phyloP scores from a whole-genome alignment of 805 yeast genomes.

The Candida broadrunensis region DNA sequence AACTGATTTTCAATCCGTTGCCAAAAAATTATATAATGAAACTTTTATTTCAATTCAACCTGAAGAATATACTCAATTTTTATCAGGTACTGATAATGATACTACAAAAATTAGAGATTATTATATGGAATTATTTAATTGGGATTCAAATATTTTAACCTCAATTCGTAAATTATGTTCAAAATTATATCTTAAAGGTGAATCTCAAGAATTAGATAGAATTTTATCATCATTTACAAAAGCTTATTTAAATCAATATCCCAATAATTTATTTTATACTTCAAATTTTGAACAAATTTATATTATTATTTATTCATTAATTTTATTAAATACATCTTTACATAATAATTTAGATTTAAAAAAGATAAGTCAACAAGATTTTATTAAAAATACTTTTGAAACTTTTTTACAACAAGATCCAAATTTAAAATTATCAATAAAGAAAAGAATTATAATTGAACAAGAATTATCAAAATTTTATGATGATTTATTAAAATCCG shows the following conservation, averaged over 20 bases:
- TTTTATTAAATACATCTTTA: slow-evolving; percentile 73
- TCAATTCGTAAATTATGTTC: slow-evolving; percentile 62
- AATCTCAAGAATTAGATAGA: slow-evolving; percentile 77
- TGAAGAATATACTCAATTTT: slow-evolving; percentile 42
- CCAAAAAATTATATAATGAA: slow-evolving; percentile 33
- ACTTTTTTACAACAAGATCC: slow-evolving; percentile 39
- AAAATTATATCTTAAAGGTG: slow-evolving; percentile 72
- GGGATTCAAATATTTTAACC: slow-evolving; percentile 50
- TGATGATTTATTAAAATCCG: slow-evolving; percentile 37
- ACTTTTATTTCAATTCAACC: slow-evolving; percentile 42
- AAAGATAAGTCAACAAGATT: slow-evolving; percentile 39
- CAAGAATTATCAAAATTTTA: slow-evolving; percentile 44
- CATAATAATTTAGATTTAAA: slow-evolving; percentile 48
- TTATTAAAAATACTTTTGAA: slow-evolving; percentile 38
- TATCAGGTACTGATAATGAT: slow-evolving; percentile 38
- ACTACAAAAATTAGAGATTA: slow-evolving; percentile 35
- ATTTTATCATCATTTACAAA: slow-evolving; percentile 65
- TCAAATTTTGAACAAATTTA: slow-evolving; percentile 55
- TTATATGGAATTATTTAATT: slow-evolving; percentile 46
- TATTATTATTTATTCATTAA: slow-evolving; percentile 66
- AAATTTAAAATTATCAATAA: slow-evolving; percentile 23
- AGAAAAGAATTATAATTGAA: slow-evolving; percentile 42
- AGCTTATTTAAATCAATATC: slow-evolving; percentile 56
- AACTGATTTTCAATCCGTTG: slow-evolving; percentile 30
- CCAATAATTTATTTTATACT: slow-evolving; percentile 47